Percentiles rank a stretch among this genome's conserved stretches.
Conservation (phyloP, 371 early-diverging fungal genomes). For the Mortierella sp. region DNA sequence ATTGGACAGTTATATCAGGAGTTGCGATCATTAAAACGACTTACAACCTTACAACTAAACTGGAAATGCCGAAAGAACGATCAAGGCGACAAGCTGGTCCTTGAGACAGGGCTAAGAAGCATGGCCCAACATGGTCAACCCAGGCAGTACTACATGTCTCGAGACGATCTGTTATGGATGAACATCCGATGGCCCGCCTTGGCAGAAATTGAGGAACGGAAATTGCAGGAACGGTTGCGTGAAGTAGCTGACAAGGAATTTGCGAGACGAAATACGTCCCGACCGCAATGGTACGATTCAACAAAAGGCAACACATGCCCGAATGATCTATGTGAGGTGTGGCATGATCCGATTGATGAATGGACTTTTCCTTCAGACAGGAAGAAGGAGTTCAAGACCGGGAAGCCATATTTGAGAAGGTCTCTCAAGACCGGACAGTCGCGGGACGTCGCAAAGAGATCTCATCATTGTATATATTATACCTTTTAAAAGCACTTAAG, state of each 20-base stretch:
- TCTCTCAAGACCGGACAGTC: background rate
- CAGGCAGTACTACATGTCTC: background rate
- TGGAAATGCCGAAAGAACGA: slow-evolving; percentile 1
- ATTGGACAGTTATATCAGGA: background rate
- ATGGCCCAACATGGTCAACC: background rate
- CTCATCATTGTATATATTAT: too few relatives aligned
- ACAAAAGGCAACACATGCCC: background rate
- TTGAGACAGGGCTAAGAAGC: background rate
- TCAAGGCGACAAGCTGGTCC: background rate
- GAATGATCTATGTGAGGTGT: background rate
- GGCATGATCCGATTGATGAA: background rate
- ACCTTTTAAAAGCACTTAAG: too few relatives aligned
- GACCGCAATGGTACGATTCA: background rate
- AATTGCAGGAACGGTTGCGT: background rate
- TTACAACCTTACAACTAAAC: background rate
- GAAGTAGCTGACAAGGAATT: background rate
- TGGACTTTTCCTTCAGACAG: background rate
- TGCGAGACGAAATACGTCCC: background rate
- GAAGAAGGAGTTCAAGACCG: background rate
- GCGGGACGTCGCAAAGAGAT: too few relatives aligned
- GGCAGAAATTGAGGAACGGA: background rate
- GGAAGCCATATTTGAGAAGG: background rate
- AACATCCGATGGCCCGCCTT: background rate
- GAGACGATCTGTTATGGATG: background rate
- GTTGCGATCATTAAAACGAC: background rate